phyloP scores from a whole-genome alignment of 106 monocot genomes.

The Chionographis japonica region DNA sequence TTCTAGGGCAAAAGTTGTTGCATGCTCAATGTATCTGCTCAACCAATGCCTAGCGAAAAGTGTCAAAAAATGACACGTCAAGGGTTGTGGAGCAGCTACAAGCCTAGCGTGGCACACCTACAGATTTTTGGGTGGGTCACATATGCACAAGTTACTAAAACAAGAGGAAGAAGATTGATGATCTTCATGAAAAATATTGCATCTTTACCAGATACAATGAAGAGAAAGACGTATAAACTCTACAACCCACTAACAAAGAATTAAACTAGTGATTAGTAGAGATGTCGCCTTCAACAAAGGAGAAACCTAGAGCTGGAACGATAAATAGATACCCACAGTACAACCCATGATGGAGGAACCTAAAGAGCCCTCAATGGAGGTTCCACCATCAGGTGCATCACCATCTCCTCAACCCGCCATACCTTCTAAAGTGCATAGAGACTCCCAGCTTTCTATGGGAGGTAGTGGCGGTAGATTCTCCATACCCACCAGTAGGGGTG shows the following conservation, averaged over 20 bases:
- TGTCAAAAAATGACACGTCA: neutral
- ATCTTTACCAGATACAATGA: neutral
- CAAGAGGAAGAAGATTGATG: constrained; percentile 4
- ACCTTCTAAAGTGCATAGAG: neutral
- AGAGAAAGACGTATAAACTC: constrained; percentile 2
- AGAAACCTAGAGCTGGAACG: neutral
- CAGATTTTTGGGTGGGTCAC: neutral
- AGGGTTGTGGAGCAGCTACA: neutral
- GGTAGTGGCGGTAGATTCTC: too few species aligned
- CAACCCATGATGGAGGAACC: constrained; percentile 1
- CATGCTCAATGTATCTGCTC: neutral
- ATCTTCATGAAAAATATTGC: neutral
- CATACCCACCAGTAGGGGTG: too few species aligned
- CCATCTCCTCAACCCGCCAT: constrained; percentile 3
- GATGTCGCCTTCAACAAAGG: neutral
- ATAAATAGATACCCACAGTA: neutral
- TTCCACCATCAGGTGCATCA: neutral
- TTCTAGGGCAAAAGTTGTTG: constrained; percentile 2
- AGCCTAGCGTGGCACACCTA: constrained; percentile 2
- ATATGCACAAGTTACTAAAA: neutral
- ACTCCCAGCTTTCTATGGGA: too few species aligned
- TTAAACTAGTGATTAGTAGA: constrained; percentile 4
- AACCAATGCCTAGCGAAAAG: constrained; percentile 4
- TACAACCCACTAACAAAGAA: constrained; percentile 9
- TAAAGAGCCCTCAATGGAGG: neutral